phyloP scores from a whole-genome alignment of 805 yeast genomes.

The Isabelozyma pseudorhagii region DNA sequence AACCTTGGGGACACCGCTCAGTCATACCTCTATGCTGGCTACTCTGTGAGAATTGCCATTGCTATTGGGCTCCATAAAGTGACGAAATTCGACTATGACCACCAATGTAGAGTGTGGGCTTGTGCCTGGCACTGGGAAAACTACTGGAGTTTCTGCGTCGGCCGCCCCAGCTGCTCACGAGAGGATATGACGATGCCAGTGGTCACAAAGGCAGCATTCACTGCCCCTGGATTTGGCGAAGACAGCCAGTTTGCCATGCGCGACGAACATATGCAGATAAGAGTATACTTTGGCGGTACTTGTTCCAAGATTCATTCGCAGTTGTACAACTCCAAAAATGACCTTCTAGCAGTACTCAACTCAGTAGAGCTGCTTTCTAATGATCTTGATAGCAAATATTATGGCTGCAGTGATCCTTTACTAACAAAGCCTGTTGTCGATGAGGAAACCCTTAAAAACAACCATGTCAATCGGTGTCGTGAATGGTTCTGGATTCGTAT shows the following conservation, averaged over 20 bases:
- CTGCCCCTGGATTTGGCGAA: slow-evolving; percentile 10
- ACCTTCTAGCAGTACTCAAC: slow-evolving; percentile 11
- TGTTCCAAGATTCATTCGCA: slow-evolving; percentile 14
- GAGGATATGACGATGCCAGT: slow-evolving; percentile 8
- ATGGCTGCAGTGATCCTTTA: slow-evolving; percentile 7
- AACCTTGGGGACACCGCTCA: slow-evolving; percentile 17
- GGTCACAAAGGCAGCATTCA: slow-evolving; percentile 4
- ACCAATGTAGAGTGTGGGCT: slow-evolving; percentile 15
- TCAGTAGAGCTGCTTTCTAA: slow-evolving; percentile 11
- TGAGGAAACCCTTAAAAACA: not conserved
- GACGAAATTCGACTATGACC: slow-evolving; percentile 7
- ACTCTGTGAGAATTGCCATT: slow-evolving; percentile 11
- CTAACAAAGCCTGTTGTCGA: slow-evolving; percentile 4
- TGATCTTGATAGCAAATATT: slow-evolving; percentile 12
- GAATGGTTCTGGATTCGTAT: slow-evolving; percentile 24
- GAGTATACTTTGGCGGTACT: slow-evolving; percentile 11
- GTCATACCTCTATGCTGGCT: slow-evolving; percentile 15
- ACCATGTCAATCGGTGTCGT: slow-evolving; percentile 2
- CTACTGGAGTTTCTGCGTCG: slow-evolving; percentile 22
- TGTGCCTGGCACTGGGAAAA: slow-evolving; percentile 18
- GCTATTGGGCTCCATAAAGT: slow-evolving; percentile 15
- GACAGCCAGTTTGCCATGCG: slow-evolving; percentile 8
- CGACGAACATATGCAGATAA: slow-evolving; percentile 15
- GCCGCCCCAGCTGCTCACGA: slow-evolving; percentile 13
- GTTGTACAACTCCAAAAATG: slow-evolving; percentile 13